Conservation (phyloP, 495 filamentous ascomycete species). For the Usnea hakonensis region DNA sequence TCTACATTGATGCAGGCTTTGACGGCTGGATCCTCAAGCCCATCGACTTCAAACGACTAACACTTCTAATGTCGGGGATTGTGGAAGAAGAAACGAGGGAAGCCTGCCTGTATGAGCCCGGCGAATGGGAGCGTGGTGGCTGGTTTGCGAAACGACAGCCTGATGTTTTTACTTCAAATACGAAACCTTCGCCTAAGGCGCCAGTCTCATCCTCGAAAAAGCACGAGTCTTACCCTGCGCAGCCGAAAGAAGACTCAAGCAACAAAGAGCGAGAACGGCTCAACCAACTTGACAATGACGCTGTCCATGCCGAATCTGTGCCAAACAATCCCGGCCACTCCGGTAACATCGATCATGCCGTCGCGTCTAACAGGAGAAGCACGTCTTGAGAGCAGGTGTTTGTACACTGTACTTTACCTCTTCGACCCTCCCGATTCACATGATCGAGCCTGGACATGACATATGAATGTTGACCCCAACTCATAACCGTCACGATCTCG, state of each 20-base stretch:
- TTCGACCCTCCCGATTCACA: neutral
- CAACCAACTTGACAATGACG: conserved; percentile 21
- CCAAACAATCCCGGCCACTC: conserved; percentile 16
- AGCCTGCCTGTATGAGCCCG: conserved; percentile 48
- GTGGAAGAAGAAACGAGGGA: conserved; percentile 39
- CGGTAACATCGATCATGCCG: conserved; percentile 15
- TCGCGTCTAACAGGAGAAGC: neutral
- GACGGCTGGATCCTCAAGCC: conserved; percentile 85
- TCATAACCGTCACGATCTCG: neutral
- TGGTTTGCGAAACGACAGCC: conserved; percentile 47
- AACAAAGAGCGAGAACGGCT: conserved; percentile 22
- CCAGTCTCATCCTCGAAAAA: conserved; percentile 11
- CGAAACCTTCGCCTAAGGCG: conserved; percentile 17
- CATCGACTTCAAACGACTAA: conserved; percentile 63
- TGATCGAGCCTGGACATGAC: neutral
- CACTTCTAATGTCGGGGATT: conserved; percentile 53
- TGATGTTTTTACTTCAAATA: conserved; percentile 20
- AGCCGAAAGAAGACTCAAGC: conserved; percentile 18
- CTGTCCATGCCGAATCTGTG: conserved; percentile 19
- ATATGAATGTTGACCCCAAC: neutral
- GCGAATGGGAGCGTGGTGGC: conserved; percentile 65
- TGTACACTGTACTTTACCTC: neutral
- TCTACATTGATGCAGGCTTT: conserved; percentile 75
- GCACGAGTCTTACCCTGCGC: conserved; percentile 14
- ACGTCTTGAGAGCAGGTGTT: neutral